These are phyloP conservation scores for Clathrospora elynae DNA, from an alignment of 2,329 filamentous ascomycete species.

Conservation along the genomic window DNA sequence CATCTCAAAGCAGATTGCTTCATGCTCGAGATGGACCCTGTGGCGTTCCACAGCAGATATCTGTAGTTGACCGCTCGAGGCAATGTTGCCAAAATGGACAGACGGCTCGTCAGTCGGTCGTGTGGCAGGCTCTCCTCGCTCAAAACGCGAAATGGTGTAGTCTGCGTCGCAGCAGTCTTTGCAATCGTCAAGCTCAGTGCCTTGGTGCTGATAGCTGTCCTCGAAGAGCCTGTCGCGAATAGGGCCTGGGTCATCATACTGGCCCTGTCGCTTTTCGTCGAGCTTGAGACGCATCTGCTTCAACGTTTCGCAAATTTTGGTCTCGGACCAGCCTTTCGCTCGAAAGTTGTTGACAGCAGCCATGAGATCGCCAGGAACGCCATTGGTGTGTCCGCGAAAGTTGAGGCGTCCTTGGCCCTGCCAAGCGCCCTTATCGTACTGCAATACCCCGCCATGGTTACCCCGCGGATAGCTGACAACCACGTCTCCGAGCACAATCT, in stretches of 20 bases:
- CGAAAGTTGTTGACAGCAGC: constrained; percentile 17
- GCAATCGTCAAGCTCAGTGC: constrained; percentile 12
- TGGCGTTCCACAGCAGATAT: constrained; percentile 16
- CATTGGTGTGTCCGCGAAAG: constrained; percentile 15
- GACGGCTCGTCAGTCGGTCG: constrained; percentile 9
- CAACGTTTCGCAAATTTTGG: constrained; percentile 10
- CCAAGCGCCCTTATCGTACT: constrained; percentile 28
- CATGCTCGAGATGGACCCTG: constrained; percentile 15
- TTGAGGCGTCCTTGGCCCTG: constrained; percentile 16
- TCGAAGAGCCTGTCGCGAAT: constrained; percentile 11
- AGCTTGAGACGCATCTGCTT: constrained; percentile 18
- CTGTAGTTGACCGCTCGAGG: constrained; percentile 23
- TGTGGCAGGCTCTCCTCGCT: constrained; percentile 9
- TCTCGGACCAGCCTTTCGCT: constrained; percentile 9
- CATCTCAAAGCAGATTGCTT: constrained; percentile 30
- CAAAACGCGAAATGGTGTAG: constrained; percentile 2
- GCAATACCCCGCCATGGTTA: constrained; percentile 26
- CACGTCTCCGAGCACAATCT: constrained; percentile 30
- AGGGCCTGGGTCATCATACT: constrained; percentile 15
- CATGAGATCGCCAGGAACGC: constrained; percentile 15
- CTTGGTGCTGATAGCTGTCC: constrained; percentile 8
- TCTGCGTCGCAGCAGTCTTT: constrained; percentile 11
- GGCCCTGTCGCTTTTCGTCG: constrained; percentile 5
- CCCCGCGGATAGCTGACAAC: constrained; percentile 24
- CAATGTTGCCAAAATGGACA: constrained; percentile 25